Conservation (phyloP, 352 stramenopile genomes). For the Globisporangium uncinulatum region DNA sequence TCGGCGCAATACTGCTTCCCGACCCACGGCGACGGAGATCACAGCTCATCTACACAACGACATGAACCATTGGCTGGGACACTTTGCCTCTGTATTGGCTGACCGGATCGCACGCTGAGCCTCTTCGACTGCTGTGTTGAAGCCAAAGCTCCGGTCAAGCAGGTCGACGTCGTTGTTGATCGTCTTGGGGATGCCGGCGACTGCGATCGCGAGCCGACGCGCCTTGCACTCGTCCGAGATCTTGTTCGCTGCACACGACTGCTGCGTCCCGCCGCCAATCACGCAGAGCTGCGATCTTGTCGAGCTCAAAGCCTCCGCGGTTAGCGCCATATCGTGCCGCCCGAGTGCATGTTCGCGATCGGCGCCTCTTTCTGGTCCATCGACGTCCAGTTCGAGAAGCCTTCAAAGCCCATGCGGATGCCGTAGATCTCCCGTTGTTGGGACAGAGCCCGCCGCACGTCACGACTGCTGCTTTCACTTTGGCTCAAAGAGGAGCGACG, state of each 20-base stretch:
- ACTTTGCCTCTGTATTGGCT: too few relatives aligned
- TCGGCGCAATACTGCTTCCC: too few relatives aligned
- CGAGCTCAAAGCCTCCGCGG: constrained; percentile 21
- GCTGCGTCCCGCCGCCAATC: constrained; percentile 94
- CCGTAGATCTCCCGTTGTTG: constrained; percentile 14
- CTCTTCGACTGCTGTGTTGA: constrained; percentile 89
- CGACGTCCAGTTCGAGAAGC: constrained; percentile 79
- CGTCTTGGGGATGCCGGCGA: constrained; percentile 98
- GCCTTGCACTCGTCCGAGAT: constrained; percentile 72
- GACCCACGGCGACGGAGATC: too few relatives aligned
- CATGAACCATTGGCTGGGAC: too few relatives aligned
- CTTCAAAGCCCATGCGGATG: too few relatives aligned
- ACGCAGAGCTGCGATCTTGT: not conserved
- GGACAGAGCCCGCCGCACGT: constrained; percentile 94
- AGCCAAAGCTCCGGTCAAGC: constrained; percentile 98
- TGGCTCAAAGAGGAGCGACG: constrained; percentile 67
- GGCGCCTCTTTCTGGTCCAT: constrained; percentile 73
- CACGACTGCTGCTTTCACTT: constrained; percentile 87
- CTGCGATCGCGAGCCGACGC: constrained; percentile 87
- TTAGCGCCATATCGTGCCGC: constrained; percentile 84
- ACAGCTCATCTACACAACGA: too few relatives aligned
- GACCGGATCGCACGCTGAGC: not conserved
- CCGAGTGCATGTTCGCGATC: constrained; percentile 49
- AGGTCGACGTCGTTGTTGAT: constrained; percentile 99
- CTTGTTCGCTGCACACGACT: constrained; percentile 93